Conservation (phyloP, 305 asterid species). For the Fraxinus angustifolia region DNA sequence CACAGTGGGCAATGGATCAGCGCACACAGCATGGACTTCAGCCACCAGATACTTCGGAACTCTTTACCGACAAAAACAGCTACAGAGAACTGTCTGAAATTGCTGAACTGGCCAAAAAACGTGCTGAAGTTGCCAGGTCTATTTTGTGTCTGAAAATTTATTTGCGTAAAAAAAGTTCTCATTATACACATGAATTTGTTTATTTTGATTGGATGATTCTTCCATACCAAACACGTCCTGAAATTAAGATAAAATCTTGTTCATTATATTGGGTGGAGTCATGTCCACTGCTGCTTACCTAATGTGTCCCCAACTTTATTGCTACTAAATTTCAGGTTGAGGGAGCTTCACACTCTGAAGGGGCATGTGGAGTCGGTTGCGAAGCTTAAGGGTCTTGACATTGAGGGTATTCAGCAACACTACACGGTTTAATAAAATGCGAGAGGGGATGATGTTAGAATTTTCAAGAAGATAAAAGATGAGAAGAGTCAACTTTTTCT, state of each 20-base stretch:
- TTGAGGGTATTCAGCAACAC: slow-evolving; percentile 40
- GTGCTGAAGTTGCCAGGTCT: slow-evolving; percentile 58
- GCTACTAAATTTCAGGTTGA: slow-evolving; percentile 28
- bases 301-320: neutral
- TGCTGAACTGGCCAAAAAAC: slow-evolving; percentile 52
- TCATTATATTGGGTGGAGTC: neutral
- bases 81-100: slow-evolving; percentile 51
- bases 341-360: slow-evolving; percentile 57
- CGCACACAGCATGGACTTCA: slow-evolving; percentile 52
- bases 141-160: neutral
- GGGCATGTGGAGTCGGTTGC: slow-evolving; percentile 51
- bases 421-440: slow-evolving; percentile 39
- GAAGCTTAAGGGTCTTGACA: slow-evolving; percentile 46
- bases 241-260: neutral
- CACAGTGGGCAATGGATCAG: slow-evolving; percentile 47
- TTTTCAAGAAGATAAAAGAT: slow-evolving; percentile 20
- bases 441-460: neutral
- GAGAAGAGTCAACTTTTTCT: neutral
- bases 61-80: slow-evolving; percentile 31
- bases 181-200: neutral
- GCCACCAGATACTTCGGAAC: slow-evolving; percentile 22
- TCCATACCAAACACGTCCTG: neutral
- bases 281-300: neutral
- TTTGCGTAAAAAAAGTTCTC: neutral
- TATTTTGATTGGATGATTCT: neutral